phyloP scores from a whole-genome alignment of 768 basidiomycete species.

The Xerocomellus dryophilus region DNA sequence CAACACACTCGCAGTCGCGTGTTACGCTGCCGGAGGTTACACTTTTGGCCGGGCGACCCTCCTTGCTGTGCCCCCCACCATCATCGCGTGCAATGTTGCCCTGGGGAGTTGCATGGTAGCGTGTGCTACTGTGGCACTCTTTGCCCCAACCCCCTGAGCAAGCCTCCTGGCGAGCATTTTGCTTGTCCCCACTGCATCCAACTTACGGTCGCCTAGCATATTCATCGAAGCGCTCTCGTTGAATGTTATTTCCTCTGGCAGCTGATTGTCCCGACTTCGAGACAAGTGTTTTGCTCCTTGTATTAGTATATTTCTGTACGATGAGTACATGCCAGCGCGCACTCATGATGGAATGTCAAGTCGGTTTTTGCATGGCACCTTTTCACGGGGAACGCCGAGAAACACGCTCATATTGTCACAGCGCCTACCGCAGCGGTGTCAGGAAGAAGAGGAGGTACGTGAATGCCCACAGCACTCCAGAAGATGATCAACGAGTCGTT shows the following conservation, averaged over 20 bases:
- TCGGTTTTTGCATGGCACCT: not conserved
- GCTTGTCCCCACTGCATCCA: not conserved
- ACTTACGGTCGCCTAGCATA: not conserved
- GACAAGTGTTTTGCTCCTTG: not conserved
- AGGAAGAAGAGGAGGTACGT: no score
- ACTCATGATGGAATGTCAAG: not conserved
- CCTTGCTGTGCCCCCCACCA: conserved; percentile 16
- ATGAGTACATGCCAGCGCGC: not conserved
- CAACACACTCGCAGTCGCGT: conserved; percentile 19
- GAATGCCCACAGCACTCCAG: no score
- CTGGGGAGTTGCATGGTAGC: conserved; percentile 27
- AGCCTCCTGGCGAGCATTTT: not conserved
- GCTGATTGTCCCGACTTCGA: not conserved
- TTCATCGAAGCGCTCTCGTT: not conserved
- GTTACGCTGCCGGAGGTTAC: conserved; percentile 25
- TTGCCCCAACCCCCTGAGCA: conserved; percentile 27
- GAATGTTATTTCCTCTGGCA: not conserved
- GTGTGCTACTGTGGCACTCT: conserved; percentile 18
- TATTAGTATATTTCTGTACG: not conserved
- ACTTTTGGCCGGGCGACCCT: conserved; percentile 22
- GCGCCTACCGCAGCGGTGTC: no score
- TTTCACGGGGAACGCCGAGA: not conserved
- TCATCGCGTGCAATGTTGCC: conserved; percentile 22
- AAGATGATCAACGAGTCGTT: no score
- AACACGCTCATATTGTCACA: no score